These are phyloP conservation scores for Colletotrichum lentis DNA, from an alignment of 2,329 filamentous ascomycete genomes.

Conservation along the genomic window DNA sequence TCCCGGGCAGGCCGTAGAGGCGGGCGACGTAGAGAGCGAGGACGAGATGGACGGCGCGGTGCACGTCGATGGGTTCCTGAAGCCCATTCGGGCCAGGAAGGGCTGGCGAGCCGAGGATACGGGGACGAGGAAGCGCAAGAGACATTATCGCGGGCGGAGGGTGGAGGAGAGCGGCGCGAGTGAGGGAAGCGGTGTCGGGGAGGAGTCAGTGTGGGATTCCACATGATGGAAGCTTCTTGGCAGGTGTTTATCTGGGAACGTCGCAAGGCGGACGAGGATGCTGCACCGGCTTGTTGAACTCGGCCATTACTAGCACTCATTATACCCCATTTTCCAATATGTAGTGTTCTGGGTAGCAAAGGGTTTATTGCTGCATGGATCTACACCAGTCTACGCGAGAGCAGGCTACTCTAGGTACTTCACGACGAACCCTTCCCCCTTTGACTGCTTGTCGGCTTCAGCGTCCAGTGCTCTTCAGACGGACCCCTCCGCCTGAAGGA, in stretches of 20 bases:
- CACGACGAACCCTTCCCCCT: too few relatives aligned
- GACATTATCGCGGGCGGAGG: conserved; percentile 29
- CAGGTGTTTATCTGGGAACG: too few relatives aligned
- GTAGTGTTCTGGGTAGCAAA: too few relatives aligned
- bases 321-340: too few relatives aligned
- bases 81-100: conserved; percentile 58
- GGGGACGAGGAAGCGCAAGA: conserved; percentile 34
- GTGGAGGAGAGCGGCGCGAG: conserved; percentile 19
- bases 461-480: too few relatives aligned
- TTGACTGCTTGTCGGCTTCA: too few relatives aligned
- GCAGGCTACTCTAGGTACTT: too few relatives aligned
- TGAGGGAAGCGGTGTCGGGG: neutral
- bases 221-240: neutral
- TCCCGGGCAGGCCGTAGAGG: conserved; percentile 48
- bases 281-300: neutral
- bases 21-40: conserved; percentile 53
- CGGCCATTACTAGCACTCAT: too few relatives aligned
- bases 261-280: neutral
- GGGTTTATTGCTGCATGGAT: too few relatives aligned
- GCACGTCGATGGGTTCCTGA: conserved; percentile 73
- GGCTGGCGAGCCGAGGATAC: conserved; percentile 52
- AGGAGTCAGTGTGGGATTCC: conserved; percentile 27
- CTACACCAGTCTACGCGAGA: too few relatives aligned
- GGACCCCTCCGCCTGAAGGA: too few relatives aligned
- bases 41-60: conserved; percentile 69